A percentile compares a stretch with the other conserved stretches of the same genome.
phyloP scores from a whole-genome alignment of 108 stramenopile species.

The Aurantiochytrium sp. region DNA sequence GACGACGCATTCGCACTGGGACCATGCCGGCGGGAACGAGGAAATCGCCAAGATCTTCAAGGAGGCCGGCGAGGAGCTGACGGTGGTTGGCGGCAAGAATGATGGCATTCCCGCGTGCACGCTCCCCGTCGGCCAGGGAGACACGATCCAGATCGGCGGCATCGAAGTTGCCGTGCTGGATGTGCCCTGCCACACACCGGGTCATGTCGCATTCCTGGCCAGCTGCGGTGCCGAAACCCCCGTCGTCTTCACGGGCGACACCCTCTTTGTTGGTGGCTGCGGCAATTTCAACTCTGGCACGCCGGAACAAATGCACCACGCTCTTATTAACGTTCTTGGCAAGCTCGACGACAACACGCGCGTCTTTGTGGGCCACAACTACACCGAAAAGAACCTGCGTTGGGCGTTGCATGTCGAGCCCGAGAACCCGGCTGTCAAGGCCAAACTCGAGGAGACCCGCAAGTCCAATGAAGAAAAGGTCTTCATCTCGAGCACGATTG shows the following conservation, averaged over 20 bases:
- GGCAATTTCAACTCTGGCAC: slow-evolving; percentile 52
- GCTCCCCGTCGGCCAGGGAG: slow-evolving; percentile 43
- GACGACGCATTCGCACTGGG: slow-evolving; percentile 68
- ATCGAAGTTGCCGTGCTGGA: slow-evolving; percentile 42
- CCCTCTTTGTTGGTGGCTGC: slow-evolving; percentile 60
- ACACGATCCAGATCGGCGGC: slow-evolving; percentile 39
- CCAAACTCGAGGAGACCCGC: slow-evolving; percentile 32
- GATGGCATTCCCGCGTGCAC: slow-evolving; percentile 13
- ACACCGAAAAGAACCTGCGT: slow-evolving; percentile 55
- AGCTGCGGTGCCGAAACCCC: slow-evolving; percentile 22
- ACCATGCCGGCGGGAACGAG: slow-evolving; percentile 62
- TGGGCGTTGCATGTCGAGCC: slow-evolving; percentile 58
- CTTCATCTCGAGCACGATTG: slow-evolving; percentile 56
- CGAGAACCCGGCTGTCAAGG: slow-evolving; percentile 35
- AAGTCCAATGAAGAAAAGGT: background rate
- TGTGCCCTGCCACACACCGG: slow-evolving; percentile 60
- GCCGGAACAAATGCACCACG: slow-evolving; percentile 37
- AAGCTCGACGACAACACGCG: slow-evolving; percentile 48
- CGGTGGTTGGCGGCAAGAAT: slow-evolving; percentile 15
- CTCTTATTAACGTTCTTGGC: slow-evolving; percentile 35
- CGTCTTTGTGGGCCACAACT: slow-evolving; percentile 66
- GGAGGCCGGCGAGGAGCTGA: background rate
- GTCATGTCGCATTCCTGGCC: slow-evolving; percentile 53
- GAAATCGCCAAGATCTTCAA: slow-evolving; percentile 32
- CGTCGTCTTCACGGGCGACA: slow-evolving; percentile 64